Evolutionary conservation across 352 stramenopile species (phyloP).

Genomic region (Thalassiosira oceanica): DNA sequence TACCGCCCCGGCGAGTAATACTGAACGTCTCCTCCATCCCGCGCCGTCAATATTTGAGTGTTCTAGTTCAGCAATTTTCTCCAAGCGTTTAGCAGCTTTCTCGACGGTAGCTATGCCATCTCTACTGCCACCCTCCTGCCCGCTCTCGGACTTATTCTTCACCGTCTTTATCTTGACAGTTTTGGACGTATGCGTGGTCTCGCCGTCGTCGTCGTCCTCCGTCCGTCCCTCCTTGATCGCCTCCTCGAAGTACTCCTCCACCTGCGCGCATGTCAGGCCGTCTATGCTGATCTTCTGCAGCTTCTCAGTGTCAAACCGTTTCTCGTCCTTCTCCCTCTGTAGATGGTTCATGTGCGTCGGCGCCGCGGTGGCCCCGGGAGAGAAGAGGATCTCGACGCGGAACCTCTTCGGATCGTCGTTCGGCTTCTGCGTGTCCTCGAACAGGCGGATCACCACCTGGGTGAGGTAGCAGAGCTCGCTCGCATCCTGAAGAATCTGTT

Average conservation of each 20-base stretch:
- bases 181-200: too few relatives aligned
- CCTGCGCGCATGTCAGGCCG: constrained; percentile 72
- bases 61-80: too few relatives aligned
- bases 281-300: constrained; percentile 66
- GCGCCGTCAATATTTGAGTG: too few relatives aligned
- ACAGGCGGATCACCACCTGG: constrained; percentile 98
- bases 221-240: constrained; percentile 62
- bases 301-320: constrained; percentile 71
- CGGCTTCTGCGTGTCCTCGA: constrained; percentile 88
- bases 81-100: too few relatives aligned
- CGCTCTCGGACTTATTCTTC: too few relatives aligned
- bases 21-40: too few relatives aligned
- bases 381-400: constrained; percentile 84
- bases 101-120: too few relatives aligned
- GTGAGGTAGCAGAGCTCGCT: constrained; percentile 97
- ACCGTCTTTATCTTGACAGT: too few relatives aligned
- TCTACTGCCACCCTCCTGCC: too few relatives aligned
- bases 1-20: too few relatives aligned
- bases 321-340: constrained; percentile 63
- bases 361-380: constrained; percentile 32
- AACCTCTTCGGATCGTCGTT: constrained; percentile 78
- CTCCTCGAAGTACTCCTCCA: constrained; percentile 79
- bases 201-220: constrained; percentile 34
- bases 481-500: constrained; percentile 81
- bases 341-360: constrained; percentile 70